A percentile compares a stretch with the other conserved stretches of the same genome.
phyloP scores from a whole-genome alignment of 208 protist genomes.

The Leishmania amazonensis region DNA sequence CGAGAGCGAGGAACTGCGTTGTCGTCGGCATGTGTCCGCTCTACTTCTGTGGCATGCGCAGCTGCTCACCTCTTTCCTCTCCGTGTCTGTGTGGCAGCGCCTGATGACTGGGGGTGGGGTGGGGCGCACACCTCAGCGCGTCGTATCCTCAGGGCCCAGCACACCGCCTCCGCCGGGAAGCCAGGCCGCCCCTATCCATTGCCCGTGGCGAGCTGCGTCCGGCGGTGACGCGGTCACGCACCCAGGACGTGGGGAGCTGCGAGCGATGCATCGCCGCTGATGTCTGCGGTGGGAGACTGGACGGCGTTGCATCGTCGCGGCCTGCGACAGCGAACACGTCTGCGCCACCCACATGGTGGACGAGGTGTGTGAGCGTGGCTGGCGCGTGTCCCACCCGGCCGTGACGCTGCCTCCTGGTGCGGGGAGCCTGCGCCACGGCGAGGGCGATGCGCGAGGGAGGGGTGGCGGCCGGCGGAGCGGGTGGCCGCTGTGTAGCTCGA shows the following conservation, averaged over 20 bases:
- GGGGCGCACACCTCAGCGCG: neutral
- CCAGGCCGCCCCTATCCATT: neutral
- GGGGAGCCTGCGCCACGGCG: neutral
- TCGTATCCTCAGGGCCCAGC: neutral
- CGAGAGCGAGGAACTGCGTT: neutral
- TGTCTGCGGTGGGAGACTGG: neutral
- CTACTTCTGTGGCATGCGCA: neutral
- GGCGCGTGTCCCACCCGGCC: neutral
- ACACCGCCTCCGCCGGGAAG: neutral
- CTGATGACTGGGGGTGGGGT: neutral
- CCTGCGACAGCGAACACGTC: neutral
- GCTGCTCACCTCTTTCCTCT: neutral
- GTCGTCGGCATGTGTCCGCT: neutral
- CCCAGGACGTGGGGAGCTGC: neutral
- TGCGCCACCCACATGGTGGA: neutral
- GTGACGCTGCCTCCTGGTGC: neutral
- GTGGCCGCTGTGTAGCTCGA: neutral
- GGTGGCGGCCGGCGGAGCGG: too few species aligned
- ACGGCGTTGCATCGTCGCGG: neutral
- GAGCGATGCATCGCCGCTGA: neutral
- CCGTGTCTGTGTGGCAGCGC: neutral
- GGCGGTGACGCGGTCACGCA: neutral
- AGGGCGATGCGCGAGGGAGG: neutral
- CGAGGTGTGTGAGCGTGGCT: neutral
- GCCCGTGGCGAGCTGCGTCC: neutral